phyloP scores from a whole-genome alignment of 495 filamentous ascomycete genomes.

The Sphaerosporella brunnea region DNA sequence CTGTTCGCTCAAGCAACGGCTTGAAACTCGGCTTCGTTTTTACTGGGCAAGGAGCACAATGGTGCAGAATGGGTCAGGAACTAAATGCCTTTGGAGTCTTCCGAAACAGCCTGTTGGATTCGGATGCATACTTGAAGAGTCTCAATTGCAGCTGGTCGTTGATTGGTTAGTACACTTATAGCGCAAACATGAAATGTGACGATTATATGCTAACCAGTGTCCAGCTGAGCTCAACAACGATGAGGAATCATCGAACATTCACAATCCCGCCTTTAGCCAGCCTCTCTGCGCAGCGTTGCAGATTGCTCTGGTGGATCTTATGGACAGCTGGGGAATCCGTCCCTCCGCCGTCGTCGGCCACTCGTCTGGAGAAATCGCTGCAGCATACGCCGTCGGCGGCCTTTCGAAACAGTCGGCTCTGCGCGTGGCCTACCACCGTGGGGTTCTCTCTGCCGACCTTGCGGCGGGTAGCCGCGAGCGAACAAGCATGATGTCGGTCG shows the following conservation, averaged over 20 bases:
- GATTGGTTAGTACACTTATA: background rate
- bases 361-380: conserved; percentile 48
- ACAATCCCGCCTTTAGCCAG: background rate
- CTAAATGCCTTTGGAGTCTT: conserved; percentile 15
- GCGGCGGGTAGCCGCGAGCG: background rate
- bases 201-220: background rate
- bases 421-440: conserved; percentile 36
- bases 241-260: background rate
- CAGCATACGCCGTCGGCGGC: conserved; percentile 36
- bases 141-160: background rate
- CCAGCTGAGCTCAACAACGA: background rate
- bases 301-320: conserved; percentile 37
- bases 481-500: background rate
- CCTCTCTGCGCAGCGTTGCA: conserved; percentile 29
- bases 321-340: conserved; percentile 37
- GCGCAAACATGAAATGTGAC: no score
- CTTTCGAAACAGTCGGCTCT: conserved; percentile 30
- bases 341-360: conserved; percentile 43
- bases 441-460: conserved; percentile 12
- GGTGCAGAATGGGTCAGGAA: conserved; percentile 39
- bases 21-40: conserved; percentile 27
- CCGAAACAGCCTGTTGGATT: background rate
- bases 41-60: conserved; percentile 62
- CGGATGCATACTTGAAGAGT: background rate
- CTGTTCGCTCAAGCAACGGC: background rate